These are phyloP conservation scores for Anethum foeniculum DNA, from an alignment of 140 eudicot genomes.

Conservation along the genomic window DNA sequence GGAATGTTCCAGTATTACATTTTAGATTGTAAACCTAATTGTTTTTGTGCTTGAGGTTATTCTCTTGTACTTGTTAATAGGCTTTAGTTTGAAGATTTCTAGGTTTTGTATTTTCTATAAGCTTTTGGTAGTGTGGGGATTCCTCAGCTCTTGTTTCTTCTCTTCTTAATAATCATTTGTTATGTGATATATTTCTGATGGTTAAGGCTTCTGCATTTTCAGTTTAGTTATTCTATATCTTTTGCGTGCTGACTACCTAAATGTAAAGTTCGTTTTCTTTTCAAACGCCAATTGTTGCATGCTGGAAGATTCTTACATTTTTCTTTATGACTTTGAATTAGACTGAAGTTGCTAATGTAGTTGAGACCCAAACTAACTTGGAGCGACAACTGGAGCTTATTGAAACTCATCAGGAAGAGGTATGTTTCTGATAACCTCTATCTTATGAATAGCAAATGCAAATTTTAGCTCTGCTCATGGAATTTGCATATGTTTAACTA, in stretches of 20 bases:
- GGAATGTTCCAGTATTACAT: background rate
- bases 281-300: background rate
- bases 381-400: conserved; percentile 93
- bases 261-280: background rate
- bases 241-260: background rate
- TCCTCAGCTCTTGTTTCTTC: background rate
- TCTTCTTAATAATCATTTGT: background rate
- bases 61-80: background rate
- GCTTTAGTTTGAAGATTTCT: background rate
- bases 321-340: conserved; percentile 16
- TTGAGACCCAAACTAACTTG: conserved; percentile 78
- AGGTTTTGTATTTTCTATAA: background rate
- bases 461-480: background rate
- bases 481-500: background rate
- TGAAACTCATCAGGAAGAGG: conserved; percentile 98
- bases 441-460: background rate
- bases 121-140: background rate
- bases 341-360: conserved; percentile 95
- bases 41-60: background rate
- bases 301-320: background rate
- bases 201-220: background rate
- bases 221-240: background rate
- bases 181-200: background rate
- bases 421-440: conserved; percentile 6
- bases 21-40: background rate